Percentiles rank a stretch among this genome's conserved stretches.
Evolutionary conservation across 805 yeast genomes (phyloP).

Genomic region (Candida dajiaensis): DNA sequence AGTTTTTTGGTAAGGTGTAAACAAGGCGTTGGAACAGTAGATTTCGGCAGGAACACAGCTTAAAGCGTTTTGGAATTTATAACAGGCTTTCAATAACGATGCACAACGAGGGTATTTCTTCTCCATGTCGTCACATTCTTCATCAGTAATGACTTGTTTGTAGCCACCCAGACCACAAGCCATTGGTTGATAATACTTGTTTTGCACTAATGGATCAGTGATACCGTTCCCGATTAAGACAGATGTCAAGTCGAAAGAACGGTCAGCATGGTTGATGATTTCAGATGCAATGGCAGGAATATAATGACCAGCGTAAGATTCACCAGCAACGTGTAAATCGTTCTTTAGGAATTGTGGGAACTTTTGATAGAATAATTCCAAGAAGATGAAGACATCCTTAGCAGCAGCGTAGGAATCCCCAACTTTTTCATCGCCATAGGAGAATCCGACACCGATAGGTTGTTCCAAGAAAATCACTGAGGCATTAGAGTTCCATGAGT

Average conservation of each 20-base stretch:
- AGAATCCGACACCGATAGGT: slow-evolving; percentile 90
- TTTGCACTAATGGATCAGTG: slow-evolving; percentile 78
- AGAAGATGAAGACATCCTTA: slow-evolving; percentile 77
- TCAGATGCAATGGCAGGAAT: slow-evolving; percentile 65
- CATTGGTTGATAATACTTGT: slow-evolving; percentile 82
- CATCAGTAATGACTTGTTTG: slow-evolving; percentile 64
- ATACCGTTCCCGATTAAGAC: slow-evolving; percentile 91
- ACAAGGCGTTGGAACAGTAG: slow-evolving; percentile 67
- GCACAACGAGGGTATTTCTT: slow-evolving; percentile 60
- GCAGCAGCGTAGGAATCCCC: slow-evolving; percentile 78
- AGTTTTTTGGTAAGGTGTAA: slow-evolving; percentile 66
- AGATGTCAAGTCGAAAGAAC: slow-evolving; percentile 63
- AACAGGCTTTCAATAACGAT: slow-evolving; percentile 58
- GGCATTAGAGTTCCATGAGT: slow-evolving; percentile 90
- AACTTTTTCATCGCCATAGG: slow-evolving; percentile 63
- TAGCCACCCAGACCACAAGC: slow-evolving; percentile 90
- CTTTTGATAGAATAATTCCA: slow-evolving; percentile 75
- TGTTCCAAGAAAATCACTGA: slow-evolving; percentile 88
- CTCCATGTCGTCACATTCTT: slow-evolving; percentile 61
- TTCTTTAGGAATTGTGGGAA: slow-evolving; percentile 64
- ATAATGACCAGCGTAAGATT: slow-evolving; percentile 81
- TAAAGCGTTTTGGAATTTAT: slow-evolving; percentile 54
- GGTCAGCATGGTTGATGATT: slow-evolving; percentile 38
- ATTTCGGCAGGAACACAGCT: slow-evolving; percentile 80
- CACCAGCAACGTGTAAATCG: slow-evolving; percentile 77